phyloP scores from a whole-genome alignment of 345 rosid species.

The Dipteronia sinensis region DNA sequence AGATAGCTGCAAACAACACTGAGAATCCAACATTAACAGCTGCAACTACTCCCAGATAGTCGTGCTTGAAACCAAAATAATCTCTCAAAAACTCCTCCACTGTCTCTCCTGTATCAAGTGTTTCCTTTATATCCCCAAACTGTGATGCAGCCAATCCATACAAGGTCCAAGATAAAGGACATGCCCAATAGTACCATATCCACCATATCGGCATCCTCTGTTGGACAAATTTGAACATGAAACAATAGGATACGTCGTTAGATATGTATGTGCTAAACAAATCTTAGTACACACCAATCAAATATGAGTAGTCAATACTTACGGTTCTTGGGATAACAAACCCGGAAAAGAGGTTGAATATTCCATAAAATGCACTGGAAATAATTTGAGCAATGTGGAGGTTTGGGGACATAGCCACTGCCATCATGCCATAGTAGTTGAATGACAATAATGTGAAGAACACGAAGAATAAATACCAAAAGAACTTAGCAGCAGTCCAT shows the following conservation, averaged over 20 bases:
- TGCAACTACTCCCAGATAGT: slow-evolving; percentile 40
- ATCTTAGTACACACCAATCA: no score
- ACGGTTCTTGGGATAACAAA: slow-evolving; percentile 44
- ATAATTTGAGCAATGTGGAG: slow-evolving; percentile 37
- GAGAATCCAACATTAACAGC: slow-evolving; percentile 25
- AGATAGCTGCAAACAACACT: slow-evolving; percentile 33
- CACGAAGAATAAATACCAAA: slow-evolving; percentile 52
- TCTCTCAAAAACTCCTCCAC: slow-evolving; percentile 31
- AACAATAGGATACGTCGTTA: no score
- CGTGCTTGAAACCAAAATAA: slow-evolving; percentile 36
- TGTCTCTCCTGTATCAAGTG: slow-evolving; percentile 16
- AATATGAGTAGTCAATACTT: background rate
- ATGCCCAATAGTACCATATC: slow-evolving; percentile 55
- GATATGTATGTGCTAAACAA: no score
- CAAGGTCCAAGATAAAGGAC: slow-evolving; percentile 46
- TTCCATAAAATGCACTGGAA: slow-evolving; percentile 33
- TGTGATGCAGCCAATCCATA: slow-evolving; percentile 46
- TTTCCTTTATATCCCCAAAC: slow-evolving; percentile 34
- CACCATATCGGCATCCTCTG: slow-evolving; percentile 59
- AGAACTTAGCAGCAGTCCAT: slow-evolving; percentile 40
- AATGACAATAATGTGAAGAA: slow-evolving; percentile 50
- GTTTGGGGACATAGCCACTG: slow-evolving; percentile 45
- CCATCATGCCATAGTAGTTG: slow-evolving; percentile 55
- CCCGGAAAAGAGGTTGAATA: slow-evolving; percentile 55
- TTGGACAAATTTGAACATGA: background rate